Evolutionary conservation across 306 rosid genomes (phyloP).

Genomic region (Comarum palustre): DNA sequence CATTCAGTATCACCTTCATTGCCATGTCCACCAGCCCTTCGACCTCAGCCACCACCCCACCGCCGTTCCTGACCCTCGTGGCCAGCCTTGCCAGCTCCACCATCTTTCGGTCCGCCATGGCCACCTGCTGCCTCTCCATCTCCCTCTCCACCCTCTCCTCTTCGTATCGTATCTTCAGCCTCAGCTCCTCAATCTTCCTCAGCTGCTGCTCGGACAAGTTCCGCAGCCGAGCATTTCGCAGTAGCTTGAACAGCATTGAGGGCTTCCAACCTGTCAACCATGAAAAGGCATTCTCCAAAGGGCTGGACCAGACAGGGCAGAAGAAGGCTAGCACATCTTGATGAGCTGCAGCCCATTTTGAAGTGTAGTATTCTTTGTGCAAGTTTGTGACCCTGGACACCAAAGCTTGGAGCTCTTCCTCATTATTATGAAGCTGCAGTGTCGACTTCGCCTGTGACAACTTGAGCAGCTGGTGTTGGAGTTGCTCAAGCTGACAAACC

Average conservation of each 20-base stretch:
- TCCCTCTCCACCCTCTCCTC: conserved; percentile 45
- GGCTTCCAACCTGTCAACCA: conserved; percentile 59
- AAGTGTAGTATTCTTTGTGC: conserved; percentile 54
- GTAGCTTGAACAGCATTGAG: conserved; percentile 33
- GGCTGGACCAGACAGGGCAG: conserved; percentile 41
- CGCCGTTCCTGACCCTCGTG: conserved; percentile 1
- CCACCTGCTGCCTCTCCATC: conserved; percentile 50
- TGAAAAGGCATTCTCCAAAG: conserved; percentile 32
- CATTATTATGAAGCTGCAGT: not conserved
- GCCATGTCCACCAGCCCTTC: conserved; percentile 40
- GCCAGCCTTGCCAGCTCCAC: conserved; percentile 38
- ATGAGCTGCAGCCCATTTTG: conserved; percentile 62
- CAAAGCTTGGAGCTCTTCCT: conserved; percentile 29
- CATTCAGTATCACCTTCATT: conserved; percentile 36
- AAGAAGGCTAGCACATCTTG: conserved; percentile 60
- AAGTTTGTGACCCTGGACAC: conserved; percentile 48
- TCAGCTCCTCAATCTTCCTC: conserved; percentile 30
- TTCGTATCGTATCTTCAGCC: conserved; percentile 26
- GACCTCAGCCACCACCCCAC: not conserved
- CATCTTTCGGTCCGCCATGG: conserved; percentile 54
- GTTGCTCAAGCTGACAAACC: conserved; percentile 44
- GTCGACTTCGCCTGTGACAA: not conserved
- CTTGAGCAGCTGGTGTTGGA: conserved; percentile 26
- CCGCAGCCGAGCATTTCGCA: conserved; percentile 2
- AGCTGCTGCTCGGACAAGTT: conserved; percentile 29